These are phyloP conservation scores for Encephalitozoon cuniculi DNA, from an alignment of 371 early-diverging fungal species.

Conservation along the genomic window DNA sequence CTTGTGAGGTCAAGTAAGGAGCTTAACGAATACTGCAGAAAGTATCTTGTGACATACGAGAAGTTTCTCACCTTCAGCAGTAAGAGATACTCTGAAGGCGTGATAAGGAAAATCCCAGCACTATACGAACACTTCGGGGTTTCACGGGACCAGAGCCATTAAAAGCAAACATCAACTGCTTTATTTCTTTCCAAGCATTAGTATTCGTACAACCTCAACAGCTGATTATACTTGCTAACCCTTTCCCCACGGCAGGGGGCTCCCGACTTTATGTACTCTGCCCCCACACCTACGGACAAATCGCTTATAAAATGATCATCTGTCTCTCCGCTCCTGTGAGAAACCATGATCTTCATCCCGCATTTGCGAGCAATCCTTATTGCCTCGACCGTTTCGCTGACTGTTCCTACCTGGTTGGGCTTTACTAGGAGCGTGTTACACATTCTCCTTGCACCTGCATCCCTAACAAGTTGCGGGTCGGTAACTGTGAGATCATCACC, in stretches of 20 bases:
- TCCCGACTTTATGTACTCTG: slow-evolving; percentile 96
- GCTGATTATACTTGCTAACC: slow-evolving; percentile 92
- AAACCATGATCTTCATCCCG: slow-evolving; percentile 96
- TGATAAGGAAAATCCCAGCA: background rate
- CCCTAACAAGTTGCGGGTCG: slow-evolving; percentile 78
- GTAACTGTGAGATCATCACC: slow-evolving; percentile 97
- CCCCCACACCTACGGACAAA: slow-evolving; percentile 84
- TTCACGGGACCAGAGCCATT: background rate
- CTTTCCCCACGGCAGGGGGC: slow-evolving; percentile 94
- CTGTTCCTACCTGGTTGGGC: slow-evolving; percentile 96
- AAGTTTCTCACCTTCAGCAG: background rate
- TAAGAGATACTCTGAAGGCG: background rate
- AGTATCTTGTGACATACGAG: slow-evolving; percentile 10
- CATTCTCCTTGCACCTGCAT: slow-evolving; percentile 78
- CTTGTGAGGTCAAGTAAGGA: background rate
- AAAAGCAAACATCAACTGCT: background rate
- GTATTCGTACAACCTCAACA: slow-evolving; percentile 79
- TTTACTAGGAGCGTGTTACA: slow-evolving; percentile 89
- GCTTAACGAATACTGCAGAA: background rate
- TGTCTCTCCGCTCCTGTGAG: slow-evolving; percentile 95
- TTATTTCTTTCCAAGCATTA: slow-evolving; percentile 47
- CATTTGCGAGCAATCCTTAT: slow-evolving; percentile 65
- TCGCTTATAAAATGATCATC: slow-evolving; percentile 96
- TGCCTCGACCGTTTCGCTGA: slow-evolving; percentile 85
- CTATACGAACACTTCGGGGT: background rate